Percentiles rank a stretch among this genome's conserved stretches.
Conservation (phyloP, 768 basidiomycete species). For the Lactarius tabidus region DNA sequence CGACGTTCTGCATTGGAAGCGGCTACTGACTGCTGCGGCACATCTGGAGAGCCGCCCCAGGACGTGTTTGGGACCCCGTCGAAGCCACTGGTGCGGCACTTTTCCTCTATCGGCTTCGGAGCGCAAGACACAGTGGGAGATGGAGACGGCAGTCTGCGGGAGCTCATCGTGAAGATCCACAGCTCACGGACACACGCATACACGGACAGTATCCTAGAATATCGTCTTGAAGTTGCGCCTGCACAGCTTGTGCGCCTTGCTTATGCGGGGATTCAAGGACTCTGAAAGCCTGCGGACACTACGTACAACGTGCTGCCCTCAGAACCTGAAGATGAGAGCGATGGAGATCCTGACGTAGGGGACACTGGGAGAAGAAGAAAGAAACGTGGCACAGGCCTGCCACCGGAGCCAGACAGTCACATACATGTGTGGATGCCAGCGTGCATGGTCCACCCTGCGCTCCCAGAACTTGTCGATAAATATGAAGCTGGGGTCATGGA, state of each 20-base stretch:
- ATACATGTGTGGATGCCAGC: too few relatives aligned
- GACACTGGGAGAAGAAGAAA: slow-evolving; percentile 42
- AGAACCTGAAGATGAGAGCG: slow-evolving; percentile 40
- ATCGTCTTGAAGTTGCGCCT: too few relatives aligned
- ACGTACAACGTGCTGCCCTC: slow-evolving; percentile 33
- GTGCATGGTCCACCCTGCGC: too few relatives aligned
- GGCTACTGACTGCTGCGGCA: too few relatives aligned
- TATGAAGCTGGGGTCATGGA: slow-evolving; percentile 43
- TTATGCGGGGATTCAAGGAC: too few relatives aligned
- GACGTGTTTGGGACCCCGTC: slow-evolving; percentile 37
- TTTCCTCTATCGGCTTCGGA: slow-evolving; percentile 43
- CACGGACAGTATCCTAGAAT: slow-evolving; percentile 70
- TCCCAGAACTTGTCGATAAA: too few relatives aligned
- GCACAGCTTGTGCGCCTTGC: too few relatives aligned
- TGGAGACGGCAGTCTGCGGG: slow-evolving; percentile 37
- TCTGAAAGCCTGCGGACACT: slow-evolving; percentile 31
- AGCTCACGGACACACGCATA: slow-evolving; percentile 61
- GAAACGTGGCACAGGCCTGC: slow-evolving; percentile 37
- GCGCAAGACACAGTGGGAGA: slow-evolving; percentile 29
- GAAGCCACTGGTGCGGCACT: slow-evolving; percentile 53
- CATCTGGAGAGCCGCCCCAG: neutral
- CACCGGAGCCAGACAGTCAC: slow-evolving; percentile 52
- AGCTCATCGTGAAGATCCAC: slow-evolving; percentile 62
- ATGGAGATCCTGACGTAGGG: slow-evolving; percentile 38
- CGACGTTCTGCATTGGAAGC: slow-evolving; percentile 51